Evolutionary conservation across 306 rosid species (phyloP).

Genomic region (Dalbergia cultrata): DNA sequence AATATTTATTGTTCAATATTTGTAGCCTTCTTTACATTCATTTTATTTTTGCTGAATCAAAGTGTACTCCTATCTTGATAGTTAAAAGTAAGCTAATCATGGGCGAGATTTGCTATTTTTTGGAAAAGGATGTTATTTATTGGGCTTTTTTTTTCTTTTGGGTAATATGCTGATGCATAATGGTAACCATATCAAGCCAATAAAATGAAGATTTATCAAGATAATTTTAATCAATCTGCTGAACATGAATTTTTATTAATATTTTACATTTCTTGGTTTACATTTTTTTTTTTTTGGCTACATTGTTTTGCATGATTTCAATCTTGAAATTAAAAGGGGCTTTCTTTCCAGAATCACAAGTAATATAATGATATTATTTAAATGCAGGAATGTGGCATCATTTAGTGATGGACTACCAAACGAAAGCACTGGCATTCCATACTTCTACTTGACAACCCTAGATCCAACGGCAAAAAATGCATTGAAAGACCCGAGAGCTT

Average conservation of each 20-base stretch:
- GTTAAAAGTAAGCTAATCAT: not conserved
- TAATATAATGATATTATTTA: not conserved
- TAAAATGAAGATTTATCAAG: not conserved
- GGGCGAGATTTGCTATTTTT: not conserved
- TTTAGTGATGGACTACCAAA: constrained; percentile 84
- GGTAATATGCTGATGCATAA: not conserved
- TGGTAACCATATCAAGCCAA: not conserved
- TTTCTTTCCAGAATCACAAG: not conserved
- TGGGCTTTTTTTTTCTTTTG: not conserved
- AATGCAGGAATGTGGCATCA: constrained; percentile 85
- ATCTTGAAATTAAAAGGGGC: not conserved
- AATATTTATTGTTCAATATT: not conserved
- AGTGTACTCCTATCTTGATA: not conserved
- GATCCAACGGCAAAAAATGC: constrained; percentile 88
- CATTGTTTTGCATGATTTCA: not conserved
- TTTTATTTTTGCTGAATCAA: not conserved
- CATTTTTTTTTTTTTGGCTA: not conserved
- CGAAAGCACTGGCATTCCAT: constrained; percentile 80
- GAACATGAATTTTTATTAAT: not conserved
- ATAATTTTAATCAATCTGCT: not conserved
- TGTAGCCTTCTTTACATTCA: not conserved
- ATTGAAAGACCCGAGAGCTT: constrained; percentile 72
- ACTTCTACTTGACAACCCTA: constrained; percentile 86
- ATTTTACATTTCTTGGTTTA: not conserved
- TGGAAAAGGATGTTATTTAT: not conserved